phyloP scores from a whole-genome alignment of 192 early-diverging fungal genomes.

The Coemansia sp. region DNA sequence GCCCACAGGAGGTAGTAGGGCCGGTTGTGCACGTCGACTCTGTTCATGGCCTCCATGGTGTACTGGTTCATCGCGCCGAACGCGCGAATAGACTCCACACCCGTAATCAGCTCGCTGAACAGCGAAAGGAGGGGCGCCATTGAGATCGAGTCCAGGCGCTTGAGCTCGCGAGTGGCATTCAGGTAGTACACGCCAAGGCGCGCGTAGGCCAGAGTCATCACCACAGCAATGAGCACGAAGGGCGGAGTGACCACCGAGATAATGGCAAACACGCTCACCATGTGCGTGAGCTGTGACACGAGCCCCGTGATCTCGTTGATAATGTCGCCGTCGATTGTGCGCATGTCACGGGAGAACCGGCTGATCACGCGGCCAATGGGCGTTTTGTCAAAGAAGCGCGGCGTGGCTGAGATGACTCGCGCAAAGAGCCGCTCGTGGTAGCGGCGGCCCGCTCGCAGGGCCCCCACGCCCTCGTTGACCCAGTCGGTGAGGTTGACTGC shows the following conservation, averaged over 20 bases:
- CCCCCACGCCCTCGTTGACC: slow-evolving; percentile 23
- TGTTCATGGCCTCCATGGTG: slow-evolving; percentile 59
- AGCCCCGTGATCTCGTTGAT: slow-evolving; percentile 56
- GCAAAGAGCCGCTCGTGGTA: slow-evolving; percentile 61
- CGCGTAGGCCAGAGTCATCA: slow-evolving; percentile 60
- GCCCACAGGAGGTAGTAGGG: slow-evolving; percentile 87
- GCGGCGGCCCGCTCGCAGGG: slow-evolving; percentile 56
- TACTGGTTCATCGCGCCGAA: slow-evolving; percentile 79
- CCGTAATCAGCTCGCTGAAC: slow-evolving; percentile 78
- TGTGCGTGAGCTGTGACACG: slow-evolving; percentile 55
- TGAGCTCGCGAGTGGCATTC: slow-evolving; percentile 78
- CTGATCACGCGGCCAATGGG: slow-evolving; percentile 88
- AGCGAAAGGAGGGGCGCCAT: slow-evolving; percentile 75
- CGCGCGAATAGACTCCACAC: slow-evolving; percentile 80
- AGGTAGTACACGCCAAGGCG: slow-evolving; percentile 73
- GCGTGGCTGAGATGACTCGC: slow-evolving; percentile 67
- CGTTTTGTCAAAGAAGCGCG: slow-evolving; percentile 89
- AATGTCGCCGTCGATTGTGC: slow-evolving; percentile 72
- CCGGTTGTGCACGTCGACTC: slow-evolving; percentile 78
- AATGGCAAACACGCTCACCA: slow-evolving; percentile 59
- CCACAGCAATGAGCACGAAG: slow-evolving; percentile 68
- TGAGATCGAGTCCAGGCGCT: slow-evolving; percentile 80
- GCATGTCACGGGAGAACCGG: slow-evolving; percentile 86
- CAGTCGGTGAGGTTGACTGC: slow-evolving; percentile 34
- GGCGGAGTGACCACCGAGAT: slow-evolving; percentile 68